phyloP scores from a whole-genome alignment of 805 yeast species.

The Komagataella mondaviorum region DNA sequence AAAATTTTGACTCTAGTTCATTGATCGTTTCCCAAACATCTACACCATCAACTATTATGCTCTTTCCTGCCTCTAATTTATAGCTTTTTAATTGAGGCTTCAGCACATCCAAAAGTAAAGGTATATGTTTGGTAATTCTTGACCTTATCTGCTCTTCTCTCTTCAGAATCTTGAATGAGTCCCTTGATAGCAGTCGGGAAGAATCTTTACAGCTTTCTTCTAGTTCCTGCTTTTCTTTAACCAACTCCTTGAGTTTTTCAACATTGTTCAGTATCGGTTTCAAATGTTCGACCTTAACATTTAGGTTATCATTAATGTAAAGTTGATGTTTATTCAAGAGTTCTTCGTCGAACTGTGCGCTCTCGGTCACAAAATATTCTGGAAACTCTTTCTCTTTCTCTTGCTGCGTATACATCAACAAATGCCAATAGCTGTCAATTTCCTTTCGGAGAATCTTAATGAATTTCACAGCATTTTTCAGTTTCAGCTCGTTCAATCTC shows the following conservation, averaged over 20 bases:
- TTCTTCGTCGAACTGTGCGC: conserved; percentile 34
- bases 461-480: conserved; percentile 52
- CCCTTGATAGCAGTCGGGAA: conserved; percentile 58
- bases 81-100: conserved; percentile 31
- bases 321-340: conserved; percentile 50
- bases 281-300: conserved; percentile 32
- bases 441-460: conserved; percentile 47
- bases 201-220: conserved; percentile 69
- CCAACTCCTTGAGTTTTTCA: conserved; percentile 37
- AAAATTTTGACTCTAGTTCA: conserved; percentile 6
- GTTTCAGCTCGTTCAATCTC: conserved; percentile 45
- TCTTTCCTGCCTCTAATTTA: conserved; percentile 24
- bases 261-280: conserved; percentile 45
- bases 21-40: not conserved
- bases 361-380: conserved; percentile 23
- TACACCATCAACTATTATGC: conserved; percentile 29
- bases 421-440: conserved; percentile 50
- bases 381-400: conserved; percentile 32
- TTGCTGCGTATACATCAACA: conserved; percentile 40
- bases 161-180: conserved; percentile 65
- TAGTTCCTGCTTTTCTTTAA: conserved; percentile 47
- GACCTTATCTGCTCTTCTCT: conserved; percentile 73
- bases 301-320: conserved; percentile 36
- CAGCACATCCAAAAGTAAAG: conserved; percentile 42
- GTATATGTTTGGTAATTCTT: conserved; percentile 52